These are phyloP conservation scores for Aspergillus carbonarius DNA, from an alignment of 2,329 filamentous ascomycete species.

Conservation along the genomic window DNA sequence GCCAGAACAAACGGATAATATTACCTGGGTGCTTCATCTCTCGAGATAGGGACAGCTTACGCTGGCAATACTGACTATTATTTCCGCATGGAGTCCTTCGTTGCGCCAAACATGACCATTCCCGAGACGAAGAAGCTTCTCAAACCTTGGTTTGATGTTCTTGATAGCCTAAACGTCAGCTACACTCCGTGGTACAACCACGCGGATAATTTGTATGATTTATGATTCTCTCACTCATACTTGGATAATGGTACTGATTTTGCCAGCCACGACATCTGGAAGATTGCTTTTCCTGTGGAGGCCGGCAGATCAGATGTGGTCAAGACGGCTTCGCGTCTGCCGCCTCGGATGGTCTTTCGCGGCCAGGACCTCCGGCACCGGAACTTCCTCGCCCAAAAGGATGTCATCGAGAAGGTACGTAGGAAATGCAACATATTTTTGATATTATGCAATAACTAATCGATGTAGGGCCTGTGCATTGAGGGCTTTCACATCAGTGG, in stretches of 20 bases:
- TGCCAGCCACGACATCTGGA: slow-evolving; percentile 21
- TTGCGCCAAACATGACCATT: slow-evolving; percentile 24
- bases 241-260: neutral
- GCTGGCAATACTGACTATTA: slow-evolving; percentile 22
- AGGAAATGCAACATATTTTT: too few relatives aligned
- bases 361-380: slow-evolving; percentile 14
- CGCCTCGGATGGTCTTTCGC: slow-evolving; percentile 21
- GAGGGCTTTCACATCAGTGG: slow-evolving; percentile 25
- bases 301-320: slow-evolving; percentile 17
- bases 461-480: slow-evolving; percentile 19
- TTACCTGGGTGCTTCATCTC: slow-evolving; percentile 18
- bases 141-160: slow-evolving; percentile 20
- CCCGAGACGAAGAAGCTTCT: slow-evolving; percentile 19
- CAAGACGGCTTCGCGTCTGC: slow-evolving; percentile 24
- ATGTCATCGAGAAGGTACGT: slow-evolving; percentile 16
- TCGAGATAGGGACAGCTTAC: slow-evolving; percentile 17
- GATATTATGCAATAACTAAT: neutral
- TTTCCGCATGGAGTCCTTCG: slow-evolving; percentile 26
- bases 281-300: slow-evolving; percentile 20
- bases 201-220: slow-evolving; percentile 24
- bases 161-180: slow-evolving; percentile 18
- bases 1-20: slow-evolving; percentile 26
- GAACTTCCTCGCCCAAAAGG: slow-evolving; percentile 18
- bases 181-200: slow-evolving; percentile 23
- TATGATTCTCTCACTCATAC: neutral